phyloP scores from a whole-genome alignment of 805 yeast genomes.

The Pichia cephalocereana region DNA sequence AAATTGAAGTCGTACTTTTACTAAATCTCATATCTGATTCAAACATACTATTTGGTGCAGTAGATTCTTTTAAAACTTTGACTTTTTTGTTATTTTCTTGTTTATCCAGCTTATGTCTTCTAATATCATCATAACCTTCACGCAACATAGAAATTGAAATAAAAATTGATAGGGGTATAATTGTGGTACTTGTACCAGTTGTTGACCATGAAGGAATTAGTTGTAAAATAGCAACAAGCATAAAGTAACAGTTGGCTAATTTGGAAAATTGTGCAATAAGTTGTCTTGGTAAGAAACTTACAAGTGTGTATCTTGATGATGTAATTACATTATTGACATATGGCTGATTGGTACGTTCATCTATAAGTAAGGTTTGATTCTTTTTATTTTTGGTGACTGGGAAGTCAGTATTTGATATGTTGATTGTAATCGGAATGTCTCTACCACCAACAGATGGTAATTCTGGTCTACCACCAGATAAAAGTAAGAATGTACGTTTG shows the following conservation, averaged over 20 bases:
- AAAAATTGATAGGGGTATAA: slow-evolving; percentile 78
- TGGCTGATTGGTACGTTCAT: slow-evolving; percentile 57
- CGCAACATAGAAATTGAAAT: slow-evolving; percentile 82
- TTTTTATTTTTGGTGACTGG: slow-evolving; percentile 22
- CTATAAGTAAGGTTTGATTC: slow-evolving; percentile 38
- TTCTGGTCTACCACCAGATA: slow-evolving; percentile 37
- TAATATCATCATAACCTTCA: slow-evolving; percentile 90
- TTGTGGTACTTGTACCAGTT: slow-evolving; percentile 91
- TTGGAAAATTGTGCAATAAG: slow-evolving; percentile 86
- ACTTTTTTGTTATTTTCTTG: slow-evolving; percentile 63
- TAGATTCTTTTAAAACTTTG: slow-evolving; percentile 27
- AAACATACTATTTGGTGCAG: slow-evolving; percentile 3
- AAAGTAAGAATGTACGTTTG: not conserved
- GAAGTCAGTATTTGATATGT: slow-evolving; percentile 26
- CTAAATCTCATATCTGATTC: slow-evolving; percentile 12
- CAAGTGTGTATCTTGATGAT: slow-evolving; percentile 76
- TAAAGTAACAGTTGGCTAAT: slow-evolving; percentile 83
- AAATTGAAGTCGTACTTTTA: slow-evolving; percentile 23
- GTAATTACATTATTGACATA: slow-evolving; percentile 65
- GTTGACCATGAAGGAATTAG: slow-evolving; percentile 97
- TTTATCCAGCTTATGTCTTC: slow-evolving; percentile 76
- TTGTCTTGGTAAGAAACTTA: slow-evolving; percentile 82
- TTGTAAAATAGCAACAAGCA: slow-evolving; percentile 85
- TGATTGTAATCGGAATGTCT: slow-evolving; percentile 54
- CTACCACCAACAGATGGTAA: slow-evolving; percentile 64